Evolutionary conservation across 208 protist genomes (phyloP), one percentile per base, ranked within the genome.

Genomic region (Acanthamoeba sp.): DNA sequence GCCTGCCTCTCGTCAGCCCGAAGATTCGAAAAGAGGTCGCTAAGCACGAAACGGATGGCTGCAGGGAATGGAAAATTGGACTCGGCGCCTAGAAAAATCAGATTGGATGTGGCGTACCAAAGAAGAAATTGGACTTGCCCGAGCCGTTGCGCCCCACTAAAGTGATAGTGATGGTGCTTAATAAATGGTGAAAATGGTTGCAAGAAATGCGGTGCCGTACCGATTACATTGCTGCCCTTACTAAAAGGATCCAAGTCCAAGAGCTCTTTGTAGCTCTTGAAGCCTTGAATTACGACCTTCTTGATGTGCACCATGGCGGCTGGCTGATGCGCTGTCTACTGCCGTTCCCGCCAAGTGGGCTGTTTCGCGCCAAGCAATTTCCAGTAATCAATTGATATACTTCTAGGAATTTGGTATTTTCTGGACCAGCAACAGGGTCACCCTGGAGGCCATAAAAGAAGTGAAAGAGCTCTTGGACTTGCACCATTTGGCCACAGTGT

Each of bases 221-320:
- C 88, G 38, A 93, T 93, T 3, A 93, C 88, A 76, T 93, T 93
- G 38, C 38, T 29, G n/a, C 88, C 42, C 22, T 27, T n/a, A 32
- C 29, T 32, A 7, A 93, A 76, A 6, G 50, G 36, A 3, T 73
- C 55, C 42, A 93, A 57, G 32, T 78, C 62, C n/a, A 93, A 36
- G 7, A 69, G 82, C 57, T 93, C 88, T 36, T 76, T 66, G 88
- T 93, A 93, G 88, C 88, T 93, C 80, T 93, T 93, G 88, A 93
- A 93, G 6, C 88, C 88, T 38, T 76, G 50, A 48, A 93, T 71
- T 20, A 66, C 57, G n/a, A 93, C 48, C 88, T 93, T 71, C 9
- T 93, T 93, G 57, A 93, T 93, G 55, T 93, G 62, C 57, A 93
- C 80, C 80, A 88, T 88, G 59, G 22, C 16, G 59, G 59, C 29